phyloP scores from a whole-genome alignment of 2,329 filamentous ascomycete genomes.

The Penicillium sclerotiorum region DNA sequence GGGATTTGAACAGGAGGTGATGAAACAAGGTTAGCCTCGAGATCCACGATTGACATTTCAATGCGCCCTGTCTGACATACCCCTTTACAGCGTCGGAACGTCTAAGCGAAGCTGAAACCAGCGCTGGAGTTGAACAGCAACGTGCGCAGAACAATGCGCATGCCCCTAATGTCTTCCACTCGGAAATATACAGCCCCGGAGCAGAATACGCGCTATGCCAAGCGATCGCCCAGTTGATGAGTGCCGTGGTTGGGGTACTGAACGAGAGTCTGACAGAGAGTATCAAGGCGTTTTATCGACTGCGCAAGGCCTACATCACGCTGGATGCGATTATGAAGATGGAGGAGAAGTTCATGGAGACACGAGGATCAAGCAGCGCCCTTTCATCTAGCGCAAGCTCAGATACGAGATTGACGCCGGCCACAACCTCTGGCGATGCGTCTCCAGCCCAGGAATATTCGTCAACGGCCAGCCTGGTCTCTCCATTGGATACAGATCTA shows the following conservation, averaged over 20 bases:
- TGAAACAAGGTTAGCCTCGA: conserved; percentile 65
- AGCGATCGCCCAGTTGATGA: conserved; percentile 85
- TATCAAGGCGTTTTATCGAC: conserved; percentile 87
- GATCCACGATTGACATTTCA: not conserved
- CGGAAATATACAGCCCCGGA: conserved; percentile 74
- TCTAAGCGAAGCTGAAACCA: conserved; percentile 74
- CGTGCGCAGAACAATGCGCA: conserved; percentile 67
- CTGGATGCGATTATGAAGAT: conserved; percentile 77
- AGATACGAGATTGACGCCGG: conserved; percentile 12
- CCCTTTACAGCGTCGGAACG: conserved; percentile 62
- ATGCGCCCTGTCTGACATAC: too few species aligned
- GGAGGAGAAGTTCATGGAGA: conserved; percentile 63
- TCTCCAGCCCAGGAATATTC: conserved; percentile 21
- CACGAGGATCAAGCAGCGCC: conserved; percentile 26
- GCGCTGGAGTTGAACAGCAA: conserved; percentile 74
- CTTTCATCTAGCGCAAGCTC: conserved; percentile 9
- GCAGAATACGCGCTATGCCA: conserved; percentile 84
- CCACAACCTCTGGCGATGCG: conserved; percentile 15
- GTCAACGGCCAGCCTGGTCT: conserved; percentile 12
- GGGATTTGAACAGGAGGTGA: conserved; percentile 88
- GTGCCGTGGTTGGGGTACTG: conserved; percentile 81
- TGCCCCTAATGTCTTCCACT: conserved; percentile 55
- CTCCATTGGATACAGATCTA: conserved; percentile 21
- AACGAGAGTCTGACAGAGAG: conserved; percentile 92
- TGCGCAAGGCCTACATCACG: conserved; percentile 84